Conservation (phyloP, 495 filamentous ascomycete species). For the Talaromyces adpressus region DNA sequence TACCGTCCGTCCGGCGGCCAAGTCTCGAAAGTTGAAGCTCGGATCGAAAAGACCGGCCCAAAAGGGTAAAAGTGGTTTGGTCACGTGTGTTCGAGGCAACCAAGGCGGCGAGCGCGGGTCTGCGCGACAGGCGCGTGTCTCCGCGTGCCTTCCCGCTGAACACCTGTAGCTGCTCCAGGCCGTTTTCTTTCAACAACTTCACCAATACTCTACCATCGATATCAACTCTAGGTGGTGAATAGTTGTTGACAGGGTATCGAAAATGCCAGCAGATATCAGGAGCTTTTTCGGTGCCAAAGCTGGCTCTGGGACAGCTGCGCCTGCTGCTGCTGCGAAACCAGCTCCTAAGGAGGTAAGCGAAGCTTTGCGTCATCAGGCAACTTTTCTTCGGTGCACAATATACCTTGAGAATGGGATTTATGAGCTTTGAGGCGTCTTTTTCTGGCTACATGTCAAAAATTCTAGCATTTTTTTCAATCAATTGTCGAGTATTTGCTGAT, state of each 20-base stretch:
- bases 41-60: not conserved
- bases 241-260: slow-evolving; percentile 2
- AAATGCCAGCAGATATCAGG: slow-evolving; percentile 78
- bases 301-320: slow-evolving; percentile 22
- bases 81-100: slow-evolving; percentile 5
- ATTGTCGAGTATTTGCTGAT: not conserved
- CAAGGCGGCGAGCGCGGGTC: not conserved
- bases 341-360: slow-evolving; percentile 31
- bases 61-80: slow-evolving; percentile 6
- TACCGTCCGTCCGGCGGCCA: not conserved
- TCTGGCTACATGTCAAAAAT: not conserved
- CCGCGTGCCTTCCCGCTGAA: not conserved
- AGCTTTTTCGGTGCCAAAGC: slow-evolving; percentile 64
- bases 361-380: not conserved
- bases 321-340: slow-evolving; percentile 24
- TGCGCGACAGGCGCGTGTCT: not conserved
- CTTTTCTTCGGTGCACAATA: not conserved
- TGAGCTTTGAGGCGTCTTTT: not conserved
- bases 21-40: not conserved
- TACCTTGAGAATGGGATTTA: not conserved
- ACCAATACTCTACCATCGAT: not conserved
- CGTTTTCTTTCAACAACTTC: not conserved
- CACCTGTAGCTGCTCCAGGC: not conserved
- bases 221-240: not conserved
- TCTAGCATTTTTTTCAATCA: not conserved